Evolutionary conservation across 768 basidiomycete genomes (phyloP).

Genomic region (Boletus sp.): DNA sequence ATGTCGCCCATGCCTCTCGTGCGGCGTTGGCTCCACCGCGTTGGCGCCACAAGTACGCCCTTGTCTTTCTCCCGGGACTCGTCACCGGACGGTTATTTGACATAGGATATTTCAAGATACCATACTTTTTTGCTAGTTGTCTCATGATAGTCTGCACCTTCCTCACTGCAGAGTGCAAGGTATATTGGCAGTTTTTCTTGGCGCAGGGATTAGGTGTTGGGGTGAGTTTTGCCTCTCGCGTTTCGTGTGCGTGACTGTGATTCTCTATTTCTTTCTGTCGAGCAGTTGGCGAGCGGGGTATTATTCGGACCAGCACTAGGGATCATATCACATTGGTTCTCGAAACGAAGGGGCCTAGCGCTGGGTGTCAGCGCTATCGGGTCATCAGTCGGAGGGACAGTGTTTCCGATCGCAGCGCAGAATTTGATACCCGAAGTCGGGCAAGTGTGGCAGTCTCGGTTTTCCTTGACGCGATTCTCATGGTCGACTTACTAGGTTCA

Average conservation of each 20-base stretch:
- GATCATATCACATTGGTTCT: conserved; percentile 73
- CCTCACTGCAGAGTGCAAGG: conserved; percentile 64
- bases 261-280: background rate
- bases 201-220: conserved; percentile 71
- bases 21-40: background rate
- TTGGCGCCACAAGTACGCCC: conserved; percentile 47
- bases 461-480: background rate
- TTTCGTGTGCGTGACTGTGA: background rate
- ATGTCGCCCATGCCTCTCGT: background rate
- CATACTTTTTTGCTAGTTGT: conserved; percentile 46
- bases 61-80: conserved; percentile 60
- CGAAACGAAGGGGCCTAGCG: conserved; percentile 50
- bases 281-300: conserved; percentile 44
- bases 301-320: conserved; percentile 61
- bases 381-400: conserved; percentile 63
- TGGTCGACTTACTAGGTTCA: conserved; percentile 46
- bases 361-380: conserved; percentile 64
- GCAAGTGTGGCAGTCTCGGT: conserved; percentile 33
- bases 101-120: conserved; percentile 58
- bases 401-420: conserved; percentile 60
- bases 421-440: conserved; percentile 54
- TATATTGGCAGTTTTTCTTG: conserved; percentile 76
- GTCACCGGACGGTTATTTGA: conserved; percentile 70
- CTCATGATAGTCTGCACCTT: conserved; percentile 55
- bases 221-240: conserved; percentile 34